phyloP scores from a whole-genome alignment of 495 filamentous ascomycete genomes.

The Aspergillus saccharolyticus region DNA sequence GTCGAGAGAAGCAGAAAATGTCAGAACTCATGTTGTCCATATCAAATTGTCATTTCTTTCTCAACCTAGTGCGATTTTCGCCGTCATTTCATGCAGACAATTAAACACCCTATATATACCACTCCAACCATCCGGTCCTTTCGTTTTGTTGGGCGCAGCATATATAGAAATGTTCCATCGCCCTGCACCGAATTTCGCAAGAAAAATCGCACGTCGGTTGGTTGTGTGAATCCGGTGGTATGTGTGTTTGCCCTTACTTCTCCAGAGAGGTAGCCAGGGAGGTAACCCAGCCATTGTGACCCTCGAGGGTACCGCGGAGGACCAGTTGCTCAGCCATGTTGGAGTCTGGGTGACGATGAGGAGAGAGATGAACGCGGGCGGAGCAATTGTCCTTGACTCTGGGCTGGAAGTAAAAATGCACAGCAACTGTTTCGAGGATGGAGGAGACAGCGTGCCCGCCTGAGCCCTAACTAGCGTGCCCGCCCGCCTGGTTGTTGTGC shows the following conservation, averaged over 20 bases:
- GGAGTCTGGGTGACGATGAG: constrained; percentile 41
- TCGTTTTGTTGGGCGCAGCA: not conserved
- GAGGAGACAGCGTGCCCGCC: constrained; percentile 33
- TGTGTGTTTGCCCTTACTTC: constrained; percentile 61
- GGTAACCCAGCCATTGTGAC: constrained; percentile 76
- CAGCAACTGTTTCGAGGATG: constrained; percentile 25
- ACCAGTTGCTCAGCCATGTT: constrained; percentile 93
- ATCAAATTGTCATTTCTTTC: constrained; percentile 18
- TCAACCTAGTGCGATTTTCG: not conserved
- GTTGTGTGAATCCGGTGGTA: constrained; percentile 9
- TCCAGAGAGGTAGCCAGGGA: constrained; percentile 94
- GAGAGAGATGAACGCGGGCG: constrained; percentile 37
- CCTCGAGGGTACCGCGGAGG: constrained; percentile 95
- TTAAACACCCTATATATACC: constrained; percentile 10
- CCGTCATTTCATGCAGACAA: not conserved
- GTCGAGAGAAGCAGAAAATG: constrained; percentile 27
- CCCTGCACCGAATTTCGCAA: not conserved
- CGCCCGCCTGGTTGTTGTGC: constrained; percentile 28
- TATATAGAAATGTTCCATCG: constrained; percentile 11
- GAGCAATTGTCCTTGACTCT: constrained; percentile 47
- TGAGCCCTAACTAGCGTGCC: constrained; percentile 40
- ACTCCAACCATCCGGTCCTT: not conserved
- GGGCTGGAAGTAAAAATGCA: constrained; percentile 42
- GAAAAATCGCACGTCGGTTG: not conserved
- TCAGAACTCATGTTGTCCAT: constrained; percentile 31